These are phyloP conservation scores for Stephanocyclus meneghinianus DNA, from an alignment of 352 stramenopile genomes.

Conservation along the genomic window DNA sequence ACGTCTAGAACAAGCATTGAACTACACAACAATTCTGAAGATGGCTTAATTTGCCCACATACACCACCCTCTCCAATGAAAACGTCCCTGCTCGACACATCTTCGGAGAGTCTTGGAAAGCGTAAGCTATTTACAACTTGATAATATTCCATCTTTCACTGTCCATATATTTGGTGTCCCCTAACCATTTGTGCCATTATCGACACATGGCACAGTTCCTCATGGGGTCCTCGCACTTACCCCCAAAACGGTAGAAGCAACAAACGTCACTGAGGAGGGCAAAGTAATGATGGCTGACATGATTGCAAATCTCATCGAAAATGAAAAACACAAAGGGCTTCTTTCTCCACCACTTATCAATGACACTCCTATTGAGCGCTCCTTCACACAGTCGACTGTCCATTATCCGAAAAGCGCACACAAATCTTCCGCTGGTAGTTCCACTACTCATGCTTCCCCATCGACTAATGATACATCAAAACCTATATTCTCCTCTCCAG, in stretches of 20 bases:
- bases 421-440: neutral
- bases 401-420: neutral
- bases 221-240: slow-evolving; percentile 43
- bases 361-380: neutral
- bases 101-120: slow-evolving; percentile 18
- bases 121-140: slow-evolving; percentile 23
- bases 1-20: slow-evolving; percentile 9
- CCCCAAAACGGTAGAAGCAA: slow-evolving; percentile 35
- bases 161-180: too few relatives aligned
- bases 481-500: neutral
- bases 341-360: slow-evolving; percentile 13
- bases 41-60: slow-evolving; percentile 11
- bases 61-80: slow-evolving; percentile 18
- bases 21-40: neutral
- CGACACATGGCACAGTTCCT: neutral
- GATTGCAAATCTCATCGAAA: slow-evolving; percentile 52
- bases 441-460: neutral
- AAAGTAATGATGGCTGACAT: slow-evolving; percentile 64
- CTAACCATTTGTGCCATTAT: slow-evolving; percentile 1
- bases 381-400: neutral
- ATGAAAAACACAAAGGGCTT: slow-evolving; percentile 32
- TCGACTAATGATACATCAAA: neutral
- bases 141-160: neutral
- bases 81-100: neutral
- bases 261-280: slow-evolving; percentile 41